Base-by-base conservation (phyloP, 208 protist species). In the Herpetomonas samuelpessoai region DNA sequence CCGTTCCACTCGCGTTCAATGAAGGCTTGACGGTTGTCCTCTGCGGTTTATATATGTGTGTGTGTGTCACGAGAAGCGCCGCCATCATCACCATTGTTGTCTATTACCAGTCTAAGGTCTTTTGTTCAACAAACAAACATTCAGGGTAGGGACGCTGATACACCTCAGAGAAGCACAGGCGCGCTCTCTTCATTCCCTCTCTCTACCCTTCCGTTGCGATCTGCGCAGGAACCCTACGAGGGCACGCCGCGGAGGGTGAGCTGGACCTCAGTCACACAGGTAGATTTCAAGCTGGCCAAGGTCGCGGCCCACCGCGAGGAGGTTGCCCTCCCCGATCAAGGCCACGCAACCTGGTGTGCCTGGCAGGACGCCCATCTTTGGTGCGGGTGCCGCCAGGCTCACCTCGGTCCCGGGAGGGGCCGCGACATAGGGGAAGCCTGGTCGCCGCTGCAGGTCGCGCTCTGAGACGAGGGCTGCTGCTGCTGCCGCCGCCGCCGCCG, bases 301-400 rank as follows among this genome's bases (percentile, higher is more conserved):
- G 26, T 88, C 81, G 29, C 73, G 50, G 21, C 74, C 76, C 25
- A 83, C 65, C 4, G 76, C 74, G n/a, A 57, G 69, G 10, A 88
- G 53, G 52, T 81, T 73, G 35, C 75, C 81, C 35, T 88, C 71
- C 0, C 65, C 81, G 44, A 74, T 71, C 38, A 88, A 50, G 21
- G 60, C 67, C 18, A 79, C 71, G 56, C 74, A 88, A 50, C 65
- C 70, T 0, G 63, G 65, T 10, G 64, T 55, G 64, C 69, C 67
- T 1, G 57, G 44, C 10, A 68, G 71, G 10, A 58, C 51, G 16
- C 65, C 58, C 45, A 61, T 65, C 29, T 59, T 31, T 0, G 38
- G 14, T 0, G 51, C 12, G 14, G 35, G 30, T 16, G 59, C 28
- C 2, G 24, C 49, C 28, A 79, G 62, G 10, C 44, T 25, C 25